These are phyloP conservation scores for Ascobolus immersus DNA, from an alignment of 495 filamentous ascomycete species.

Conservation along the genomic window DNA sequence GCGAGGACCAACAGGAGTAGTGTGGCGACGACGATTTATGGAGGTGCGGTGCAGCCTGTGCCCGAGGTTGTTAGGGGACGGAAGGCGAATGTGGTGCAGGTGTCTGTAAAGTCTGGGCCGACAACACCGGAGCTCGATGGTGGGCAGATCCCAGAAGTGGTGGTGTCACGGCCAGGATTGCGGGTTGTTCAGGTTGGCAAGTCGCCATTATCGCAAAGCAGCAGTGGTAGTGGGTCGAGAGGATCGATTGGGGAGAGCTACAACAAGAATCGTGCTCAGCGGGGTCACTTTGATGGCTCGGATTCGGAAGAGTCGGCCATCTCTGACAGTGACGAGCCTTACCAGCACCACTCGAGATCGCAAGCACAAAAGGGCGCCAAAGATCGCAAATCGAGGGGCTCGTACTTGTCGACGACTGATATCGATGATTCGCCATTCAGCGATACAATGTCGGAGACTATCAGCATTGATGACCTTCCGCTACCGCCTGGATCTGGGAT, in stretches of 20 bases:
- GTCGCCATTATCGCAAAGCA: constrained; percentile 19
- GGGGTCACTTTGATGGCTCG: constrained; percentile 12
- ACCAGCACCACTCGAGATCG: too few species aligned
- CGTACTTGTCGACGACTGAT: constrained; percentile 12
- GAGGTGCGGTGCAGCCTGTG: constrained; percentile 52
- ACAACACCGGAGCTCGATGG: constrained; percentile 18
- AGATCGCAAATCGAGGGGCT: constrained; percentile 8
- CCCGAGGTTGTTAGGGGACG: constrained; percentile 63
- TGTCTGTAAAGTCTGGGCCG: constrained; percentile 27
- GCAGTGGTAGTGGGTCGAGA: constrained; percentile 5
- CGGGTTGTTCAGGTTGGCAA: constrained; percentile 26
- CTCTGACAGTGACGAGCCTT: too few species aligned
- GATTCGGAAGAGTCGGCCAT: constrained; percentile 10
- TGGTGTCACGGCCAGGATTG: constrained; percentile 28
- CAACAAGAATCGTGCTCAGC: constrained; percentile 10
- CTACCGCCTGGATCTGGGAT: constrained; percentile 5
- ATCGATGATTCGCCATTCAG: constrained; percentile 15
- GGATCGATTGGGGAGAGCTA: constrained; percentile 10
- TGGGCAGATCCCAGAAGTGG: constrained; percentile 25
- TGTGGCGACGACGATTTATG: constrained; percentile 77
- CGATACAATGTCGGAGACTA: constrained; percentile 9
- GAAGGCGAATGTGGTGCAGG: constrained; percentile 73
- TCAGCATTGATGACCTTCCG: constrained; percentile 7
- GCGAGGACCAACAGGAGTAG: constrained; percentile 31
- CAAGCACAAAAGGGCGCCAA: constrained; percentile 7